Evolutionary conservation across 2,329 filamentous ascomycete species (phyloP).

Genomic region (Penicillium sp.): DNA sequence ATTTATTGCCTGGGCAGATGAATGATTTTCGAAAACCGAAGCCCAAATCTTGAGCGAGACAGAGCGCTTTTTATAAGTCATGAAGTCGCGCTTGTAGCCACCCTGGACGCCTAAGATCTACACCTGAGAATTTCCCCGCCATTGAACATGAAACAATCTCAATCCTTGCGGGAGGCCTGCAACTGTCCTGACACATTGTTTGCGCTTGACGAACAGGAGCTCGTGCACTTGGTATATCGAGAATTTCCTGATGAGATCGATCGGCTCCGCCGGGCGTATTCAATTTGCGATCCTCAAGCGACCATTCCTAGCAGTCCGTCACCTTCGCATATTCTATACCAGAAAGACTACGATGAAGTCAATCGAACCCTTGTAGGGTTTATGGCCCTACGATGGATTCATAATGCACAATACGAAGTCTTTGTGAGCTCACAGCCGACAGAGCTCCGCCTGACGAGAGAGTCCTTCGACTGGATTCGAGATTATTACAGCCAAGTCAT

Average conservation of each 20-base stretch:
- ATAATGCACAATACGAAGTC: constrained; percentile 12
- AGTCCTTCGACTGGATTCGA: constrained; percentile 19
- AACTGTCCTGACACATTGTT: constrained; percentile 12
- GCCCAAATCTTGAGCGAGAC: neutral
- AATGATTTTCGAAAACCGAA: neutral
- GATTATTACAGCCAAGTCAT: constrained; percentile 7
- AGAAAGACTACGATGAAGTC: constrained; percentile 18
- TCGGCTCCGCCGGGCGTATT: constrained; percentile 17
- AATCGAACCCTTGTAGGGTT: constrained; percentile 17
- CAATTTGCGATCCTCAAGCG: constrained; percentile 13
- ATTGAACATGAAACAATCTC: constrained; percentile 2
- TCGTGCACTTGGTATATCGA: constrained; percentile 10
- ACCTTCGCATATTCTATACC: constrained; percentile 16
- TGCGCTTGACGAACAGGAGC: neutral
- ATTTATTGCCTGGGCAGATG: neutral
- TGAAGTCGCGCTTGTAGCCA: neutral
- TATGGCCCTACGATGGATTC: constrained; percentile 19
- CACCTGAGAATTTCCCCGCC: neutral
- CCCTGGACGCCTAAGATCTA: neutral
- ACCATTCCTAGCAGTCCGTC: constrained; percentile 1
- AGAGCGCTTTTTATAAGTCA: neutral
- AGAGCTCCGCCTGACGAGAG: constrained; percentile 3
- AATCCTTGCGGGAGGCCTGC: constrained; percentile 9
- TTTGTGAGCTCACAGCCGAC: constrained; percentile 15
- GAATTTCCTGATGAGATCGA: constrained; percentile 19